Percentiles rank a stretch among this genome's conserved stretches.
Evolutionary conservation across 2,329 filamentous ascomycete species (phyloP).

Genomic region (Elsinoe batatas): DNA sequence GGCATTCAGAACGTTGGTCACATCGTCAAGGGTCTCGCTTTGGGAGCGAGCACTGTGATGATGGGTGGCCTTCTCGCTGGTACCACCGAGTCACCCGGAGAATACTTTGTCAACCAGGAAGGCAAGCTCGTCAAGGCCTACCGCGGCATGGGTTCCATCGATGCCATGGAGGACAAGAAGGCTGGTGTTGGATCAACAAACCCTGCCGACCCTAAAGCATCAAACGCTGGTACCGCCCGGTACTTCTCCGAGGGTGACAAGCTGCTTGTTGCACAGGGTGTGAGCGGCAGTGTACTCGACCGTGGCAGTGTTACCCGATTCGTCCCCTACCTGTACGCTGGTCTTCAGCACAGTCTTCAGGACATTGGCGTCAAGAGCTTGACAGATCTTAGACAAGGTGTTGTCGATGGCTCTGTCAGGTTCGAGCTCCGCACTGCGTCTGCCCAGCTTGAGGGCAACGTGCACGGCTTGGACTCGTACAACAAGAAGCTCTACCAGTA

Average conservation of each 20-base stretch:
- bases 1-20: constrained; percentile 98
- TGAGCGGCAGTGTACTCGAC: constrained; percentile 76
- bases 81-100: constrained; percentile 93
- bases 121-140: constrained; percentile 99
- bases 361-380: constrained; percentile 84
- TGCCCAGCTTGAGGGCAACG: constrained; percentile 90
- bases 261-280: constrained; percentile 91
- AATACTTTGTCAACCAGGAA: constrained; percentile 91
- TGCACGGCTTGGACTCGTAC: constrained; percentile 93
- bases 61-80: constrained; percentile 97
- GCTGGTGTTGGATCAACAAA: constrained; percentile 52
- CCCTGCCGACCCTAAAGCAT: constrained; percentile 56
- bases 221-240: constrained; percentile 87
- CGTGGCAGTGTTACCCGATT: constrained; percentile 87
- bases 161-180: constrained; percentile 99
- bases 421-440: constrained; percentile 93
- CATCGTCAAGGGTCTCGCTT: constrained; percentile 94
- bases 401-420: constrained; percentile 64
- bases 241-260: constrained; percentile 98
- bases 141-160: constrained; percentile 97
- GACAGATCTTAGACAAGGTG: constrained; percentile 62
- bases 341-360: constrained; percentile 94
- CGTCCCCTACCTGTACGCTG: constrained; percentile 87
- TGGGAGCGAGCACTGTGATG: constrained; percentile 94
- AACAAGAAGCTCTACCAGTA: constrained; percentile 99